These are phyloP conservation scores for Canavalia gladiata DNA, from an alignment of 306 rosid genomes.

Conservation along the genomic window DNA sequence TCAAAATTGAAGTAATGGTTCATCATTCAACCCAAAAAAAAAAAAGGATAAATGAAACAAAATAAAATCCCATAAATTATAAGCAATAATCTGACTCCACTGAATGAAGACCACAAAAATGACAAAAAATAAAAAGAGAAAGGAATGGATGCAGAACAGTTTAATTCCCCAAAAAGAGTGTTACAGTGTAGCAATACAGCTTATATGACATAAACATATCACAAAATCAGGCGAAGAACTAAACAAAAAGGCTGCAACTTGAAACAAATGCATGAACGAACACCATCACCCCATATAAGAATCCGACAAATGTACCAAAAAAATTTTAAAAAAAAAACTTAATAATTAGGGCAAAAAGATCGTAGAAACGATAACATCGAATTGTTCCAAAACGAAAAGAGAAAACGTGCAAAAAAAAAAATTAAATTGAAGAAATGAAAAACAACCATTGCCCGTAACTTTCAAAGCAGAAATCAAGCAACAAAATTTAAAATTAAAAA, in stretches of 20 bases:
- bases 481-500: not conserved
- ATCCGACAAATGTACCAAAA: not conserved
- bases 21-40: not conserved
- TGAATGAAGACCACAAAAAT: not conserved
- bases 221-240: slow-evolving; percentile 21
- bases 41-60: not conserved
- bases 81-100: slow-evolving; percentile 34
- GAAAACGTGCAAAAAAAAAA: not conserved
- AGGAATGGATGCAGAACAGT: not conserved
- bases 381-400: not conserved
- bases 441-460: not conserved
- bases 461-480: not conserved
- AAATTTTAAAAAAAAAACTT: not conserved
- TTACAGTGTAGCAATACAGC: not conserved
- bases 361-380: slow-evolving; percentile 12
- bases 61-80: slow-evolving; percentile 9
- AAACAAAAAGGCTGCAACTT: slow-evolving; percentile 15
- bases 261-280: slow-evolving; percentile 38
- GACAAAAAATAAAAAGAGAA: not conserved
- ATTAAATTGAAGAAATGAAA: not conserved
- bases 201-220: not conserved
- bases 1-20: slow-evolving; percentile 2
- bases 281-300: slow-evolving; percentile 3
- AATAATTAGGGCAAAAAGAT: not conserved
- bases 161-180: not conserved